Conservation (phyloP, 129 eudicot species). For the Flaveria robusta region DNA sequence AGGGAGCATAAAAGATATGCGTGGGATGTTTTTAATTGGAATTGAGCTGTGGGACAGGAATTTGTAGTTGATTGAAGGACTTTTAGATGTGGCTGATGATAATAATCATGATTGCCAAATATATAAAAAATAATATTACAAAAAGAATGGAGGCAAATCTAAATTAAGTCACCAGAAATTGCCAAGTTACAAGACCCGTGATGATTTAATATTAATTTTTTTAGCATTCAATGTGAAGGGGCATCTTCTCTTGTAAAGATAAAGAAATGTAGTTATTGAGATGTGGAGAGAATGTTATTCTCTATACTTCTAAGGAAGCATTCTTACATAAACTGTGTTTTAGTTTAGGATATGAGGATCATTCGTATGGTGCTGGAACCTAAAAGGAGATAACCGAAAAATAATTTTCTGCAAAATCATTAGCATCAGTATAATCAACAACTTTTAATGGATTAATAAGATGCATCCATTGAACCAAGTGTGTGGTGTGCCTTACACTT, state of each 20-base stretch:
- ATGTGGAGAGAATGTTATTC: too few species aligned
- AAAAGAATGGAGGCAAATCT: too few species aligned
- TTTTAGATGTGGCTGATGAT: neutral
- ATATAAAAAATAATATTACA: too few species aligned
- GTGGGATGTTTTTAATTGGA: neutral
- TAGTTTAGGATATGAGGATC: too few species aligned
- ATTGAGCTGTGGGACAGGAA: neutral
- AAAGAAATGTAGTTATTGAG: too few species aligned
- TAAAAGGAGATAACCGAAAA: neutral
- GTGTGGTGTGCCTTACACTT: neutral
- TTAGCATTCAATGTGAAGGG: too few species aligned
- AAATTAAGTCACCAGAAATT: neutral
- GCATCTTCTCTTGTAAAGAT: too few species aligned
- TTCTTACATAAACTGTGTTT: too few species aligned
- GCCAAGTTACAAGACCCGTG: neutral
- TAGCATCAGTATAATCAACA: neutral
- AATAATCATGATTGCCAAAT: too few species aligned
- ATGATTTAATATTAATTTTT: too few species aligned
- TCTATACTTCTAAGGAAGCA: too few species aligned
- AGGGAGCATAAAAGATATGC: constrained; percentile 14
- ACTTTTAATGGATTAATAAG: neutral
- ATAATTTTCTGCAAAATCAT: neutral
- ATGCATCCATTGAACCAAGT: neutral
- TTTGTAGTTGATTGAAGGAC: constrained; percentile 1
- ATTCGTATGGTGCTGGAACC: too few species aligned